Evolutionary conservation across 2,329 filamentous ascomycete species (phyloP), one percentile per base, ranked within the genome.

Genomic region (Scytalidium lignicola): DNA sequence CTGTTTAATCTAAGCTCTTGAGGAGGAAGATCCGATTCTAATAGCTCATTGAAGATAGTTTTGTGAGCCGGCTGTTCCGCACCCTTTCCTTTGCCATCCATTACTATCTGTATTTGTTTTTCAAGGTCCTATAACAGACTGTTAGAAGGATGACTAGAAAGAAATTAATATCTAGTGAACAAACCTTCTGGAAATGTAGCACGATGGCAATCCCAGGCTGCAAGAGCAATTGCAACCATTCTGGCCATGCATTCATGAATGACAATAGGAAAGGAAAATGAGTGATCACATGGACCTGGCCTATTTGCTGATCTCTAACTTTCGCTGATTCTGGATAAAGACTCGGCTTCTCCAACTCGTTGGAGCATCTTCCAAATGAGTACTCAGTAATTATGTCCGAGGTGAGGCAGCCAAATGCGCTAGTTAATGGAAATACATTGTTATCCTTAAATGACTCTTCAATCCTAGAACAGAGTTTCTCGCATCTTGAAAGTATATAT

Each of bases 1-100:
- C 68, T 59, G 12, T 62, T 56, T 3, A 56, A 42, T 0, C 61
- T 64, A 41, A 68, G 69, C 44, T 75, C 70, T 3, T 67, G 55
- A 0, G 52, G 57, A 10, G 60, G 66, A 18, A 74, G 44, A 1
- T 61, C 51, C 1, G 65, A 65, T 28, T 67, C 63, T 3, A 65
- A 48, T 29, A 70, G 28, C 4, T 60, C 58, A 20, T 52, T 46
- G 41, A 57, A 49, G 10, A 57, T 54, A 0, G 53, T 48, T 28
- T 42, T 28, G 48, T 53, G 43, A n/a, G 50, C 51, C 40, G 44
- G 23, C 20, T 56, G 50, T 26, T 54, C 55, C 9, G 55, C 32
- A 3, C 49, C 47, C 17, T 51, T 41, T 18, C 47, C 44, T 21
- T 32, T 41, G 19, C 20, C 41, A 1, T 18, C 26, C 3, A 37